These are phyloP conservation scores for Rhizoclosmatium globosum DNA, from an alignment of 192 early-diverging fungal genomes.

Conservation along the genomic window DNA sequence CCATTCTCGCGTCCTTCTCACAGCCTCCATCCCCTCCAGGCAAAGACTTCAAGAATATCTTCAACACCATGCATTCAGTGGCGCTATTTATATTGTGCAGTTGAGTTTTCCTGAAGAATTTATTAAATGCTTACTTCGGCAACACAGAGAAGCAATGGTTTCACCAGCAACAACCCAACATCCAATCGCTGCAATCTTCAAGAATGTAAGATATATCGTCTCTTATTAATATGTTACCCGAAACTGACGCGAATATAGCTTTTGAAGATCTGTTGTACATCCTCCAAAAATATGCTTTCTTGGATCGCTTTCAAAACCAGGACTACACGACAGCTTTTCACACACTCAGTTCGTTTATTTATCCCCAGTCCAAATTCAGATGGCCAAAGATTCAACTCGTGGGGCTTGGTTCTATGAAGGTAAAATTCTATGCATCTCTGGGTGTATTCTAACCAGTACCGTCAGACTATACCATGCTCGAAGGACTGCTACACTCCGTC, in stretches of 20 bases:
- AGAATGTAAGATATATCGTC: not conserved
- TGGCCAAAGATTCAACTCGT: constrained; percentile 38
- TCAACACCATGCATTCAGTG: constrained; percentile 32
- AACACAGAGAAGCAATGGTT: not conserved
- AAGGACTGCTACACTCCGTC: not conserved
- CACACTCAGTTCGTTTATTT: constrained; percentile 39
- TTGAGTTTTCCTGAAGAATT: not conserved
- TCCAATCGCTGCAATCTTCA: not conserved
- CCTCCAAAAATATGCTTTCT: constrained; percentile 51
- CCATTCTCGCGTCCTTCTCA: not conserved
- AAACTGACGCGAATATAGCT: constrained; percentile 34
- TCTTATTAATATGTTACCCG: not conserved
- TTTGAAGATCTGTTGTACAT: constrained; percentile 60
- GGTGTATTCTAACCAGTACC: no score
- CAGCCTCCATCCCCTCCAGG: not conserved
- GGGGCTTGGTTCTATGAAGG: constrained; percentile 50
- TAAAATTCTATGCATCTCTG: constrained; percentile 19
- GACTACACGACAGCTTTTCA: constrained; percentile 34
- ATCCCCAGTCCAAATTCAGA: constrained; percentile 47
- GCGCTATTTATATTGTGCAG: constrained; percentile 44
- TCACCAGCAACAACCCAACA: not conserved
- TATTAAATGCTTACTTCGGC: not conserved
- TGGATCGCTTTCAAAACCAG: constrained; percentile 33
- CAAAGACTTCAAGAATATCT: constrained; percentile 21
- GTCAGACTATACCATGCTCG: no score